A percentile compares a stretch with the other conserved stretches of the same genome.
phyloP scores from a whole-genome alignment of 768 basidiomycete genomes.

The Cystofilobasidium bisporidii region DNA sequence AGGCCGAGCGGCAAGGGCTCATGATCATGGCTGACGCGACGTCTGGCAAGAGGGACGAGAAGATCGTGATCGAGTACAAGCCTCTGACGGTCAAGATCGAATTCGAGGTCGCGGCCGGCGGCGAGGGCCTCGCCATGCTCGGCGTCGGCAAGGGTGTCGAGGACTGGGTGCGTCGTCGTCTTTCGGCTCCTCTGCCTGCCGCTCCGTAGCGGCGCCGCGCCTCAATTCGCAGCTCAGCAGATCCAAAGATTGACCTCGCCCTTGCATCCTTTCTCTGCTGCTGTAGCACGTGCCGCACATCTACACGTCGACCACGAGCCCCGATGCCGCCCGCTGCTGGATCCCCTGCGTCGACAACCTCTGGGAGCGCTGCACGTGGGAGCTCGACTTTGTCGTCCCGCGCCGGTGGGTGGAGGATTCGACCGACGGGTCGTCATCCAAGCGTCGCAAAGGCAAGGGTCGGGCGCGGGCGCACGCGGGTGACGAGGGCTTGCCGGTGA shows the following conservation, averaged over 20 bases:
- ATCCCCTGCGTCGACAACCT: constrained; percentile 91
- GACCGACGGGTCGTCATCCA: constrained; percentile 47
- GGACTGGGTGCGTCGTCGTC: constrained; percentile 9
- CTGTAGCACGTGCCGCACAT: constrained; percentile 55
- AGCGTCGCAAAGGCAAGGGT: constrained; percentile 40
- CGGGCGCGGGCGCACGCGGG: constrained; percentile 31
- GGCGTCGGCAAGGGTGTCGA: constrained; percentile 19
- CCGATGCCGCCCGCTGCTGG: constrained; percentile 93
- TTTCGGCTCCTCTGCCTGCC: not conserved
- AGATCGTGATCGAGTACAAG: constrained; percentile 13
- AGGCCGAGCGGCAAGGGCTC: not conserved
- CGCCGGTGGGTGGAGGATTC: constrained; percentile 28
- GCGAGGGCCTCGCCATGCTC: constrained; percentile 25
- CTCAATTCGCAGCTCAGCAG: too few relatives aligned
- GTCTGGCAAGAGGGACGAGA: not conserved
- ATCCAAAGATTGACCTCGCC: not conserved
- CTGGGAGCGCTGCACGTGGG: constrained; percentile 98
- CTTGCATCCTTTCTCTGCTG: not conserved
- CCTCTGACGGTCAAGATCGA: constrained; percentile 20
- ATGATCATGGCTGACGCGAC: not conserved
- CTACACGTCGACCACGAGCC: constrained; percentile 75
- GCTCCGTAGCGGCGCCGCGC: too few relatives aligned
- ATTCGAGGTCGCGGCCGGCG: constrained; percentile 21
- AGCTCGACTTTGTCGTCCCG: constrained; percentile 91
- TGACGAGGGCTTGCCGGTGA: constrained; percentile 58